A percentile compares a stretch with the other conserved stretches of the same genome.
These are phyloP conservation scores for Chaetomium sp. DNA, from an alignment of 2,329 filamentous ascomycete genomes.

Conservation along the genomic window DNA sequence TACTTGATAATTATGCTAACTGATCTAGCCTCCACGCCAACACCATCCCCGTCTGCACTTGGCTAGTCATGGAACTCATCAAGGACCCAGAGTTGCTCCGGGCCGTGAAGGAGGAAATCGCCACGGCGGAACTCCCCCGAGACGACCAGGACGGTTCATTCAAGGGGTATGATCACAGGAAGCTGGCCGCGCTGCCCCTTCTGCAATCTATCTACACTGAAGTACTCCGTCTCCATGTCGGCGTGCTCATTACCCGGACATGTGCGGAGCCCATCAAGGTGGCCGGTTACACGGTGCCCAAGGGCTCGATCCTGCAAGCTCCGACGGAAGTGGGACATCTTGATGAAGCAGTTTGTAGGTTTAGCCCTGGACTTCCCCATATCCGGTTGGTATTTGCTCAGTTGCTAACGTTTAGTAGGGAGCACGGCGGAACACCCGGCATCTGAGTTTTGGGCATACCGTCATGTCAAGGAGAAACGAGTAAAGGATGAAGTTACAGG, in stretches of 20 bases:
- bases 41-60: conserved; percentile 20
- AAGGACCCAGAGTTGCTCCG: conserved; percentile 15
- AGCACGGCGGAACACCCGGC: background rate
- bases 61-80: conserved; percentile 21
- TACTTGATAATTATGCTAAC: background rate
- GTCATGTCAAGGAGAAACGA: background rate
- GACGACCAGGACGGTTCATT: background rate
- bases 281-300: background rate
- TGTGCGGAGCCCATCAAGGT: background rate
- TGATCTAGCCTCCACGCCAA: conserved; percentile 13
- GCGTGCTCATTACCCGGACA: background rate
- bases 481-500: background rate
- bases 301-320: background rate
- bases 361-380: background rate
- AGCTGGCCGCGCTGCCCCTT: background rate
- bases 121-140: background rate
- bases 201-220: background rate
- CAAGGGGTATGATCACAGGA: background rate
- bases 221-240: background rate
- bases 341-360: background rate
- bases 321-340: background rate
- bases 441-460: background rate
- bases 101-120: conserved; percentile 12
- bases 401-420: background rate
- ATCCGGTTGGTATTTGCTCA: background rate